A percentile compares a stretch with the other conserved stretches of the same genome.
These are phyloP conservation scores for Annona cherimola DNA, from an alignment of 164 flowering plant genomes.

Conservation along the genomic window DNA sequence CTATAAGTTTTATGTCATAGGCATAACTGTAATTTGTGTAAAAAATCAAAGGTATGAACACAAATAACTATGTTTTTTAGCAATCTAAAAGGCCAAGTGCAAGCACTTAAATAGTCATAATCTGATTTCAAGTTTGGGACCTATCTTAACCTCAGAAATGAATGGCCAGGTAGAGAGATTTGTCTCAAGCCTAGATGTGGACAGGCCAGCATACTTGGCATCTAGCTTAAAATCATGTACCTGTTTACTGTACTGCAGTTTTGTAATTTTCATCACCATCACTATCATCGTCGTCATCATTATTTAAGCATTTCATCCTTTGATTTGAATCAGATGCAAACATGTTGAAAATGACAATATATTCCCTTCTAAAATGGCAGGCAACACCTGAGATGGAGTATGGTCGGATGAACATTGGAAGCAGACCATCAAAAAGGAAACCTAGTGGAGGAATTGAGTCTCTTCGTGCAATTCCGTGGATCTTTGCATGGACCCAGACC, in stretches of 20 bases:
- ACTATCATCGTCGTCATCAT: neutral
- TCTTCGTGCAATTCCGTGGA: slow-evolving; percentile 99
- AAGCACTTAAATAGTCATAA: neutral
- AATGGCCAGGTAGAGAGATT: neutral
- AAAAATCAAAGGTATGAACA: too few relatives aligned
- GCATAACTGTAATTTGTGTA: too few relatives aligned
- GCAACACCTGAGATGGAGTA: slow-evolving; percentile 98
- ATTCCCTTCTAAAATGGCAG: slow-evolving; percentile 27
- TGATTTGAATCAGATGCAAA: neutral
- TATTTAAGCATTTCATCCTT: neutral
- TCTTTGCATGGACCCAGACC: slow-evolving; percentile 99
- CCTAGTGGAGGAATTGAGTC: slow-evolving; percentile 99
- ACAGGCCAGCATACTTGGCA: neutral
- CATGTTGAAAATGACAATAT: neutral
- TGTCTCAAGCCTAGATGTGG: neutral
- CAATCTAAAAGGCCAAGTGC: neutral
- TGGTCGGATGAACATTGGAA: slow-evolving; percentile 99
- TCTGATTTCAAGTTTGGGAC: neutral
- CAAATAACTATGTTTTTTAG: too few relatives aligned
- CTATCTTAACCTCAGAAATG: neutral
- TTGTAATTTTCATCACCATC: too few relatives aligned
- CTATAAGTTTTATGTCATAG: too few relatives aligned
- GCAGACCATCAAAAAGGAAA: slow-evolving; percentile 95
- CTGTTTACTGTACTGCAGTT: too few relatives aligned
- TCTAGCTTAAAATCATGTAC: neutral